These are phyloP conservation scores for Talaromyces funiculosus DNA, from an alignment of 2,329 filamentous ascomycete species.

Conservation along the genomic window DNA sequence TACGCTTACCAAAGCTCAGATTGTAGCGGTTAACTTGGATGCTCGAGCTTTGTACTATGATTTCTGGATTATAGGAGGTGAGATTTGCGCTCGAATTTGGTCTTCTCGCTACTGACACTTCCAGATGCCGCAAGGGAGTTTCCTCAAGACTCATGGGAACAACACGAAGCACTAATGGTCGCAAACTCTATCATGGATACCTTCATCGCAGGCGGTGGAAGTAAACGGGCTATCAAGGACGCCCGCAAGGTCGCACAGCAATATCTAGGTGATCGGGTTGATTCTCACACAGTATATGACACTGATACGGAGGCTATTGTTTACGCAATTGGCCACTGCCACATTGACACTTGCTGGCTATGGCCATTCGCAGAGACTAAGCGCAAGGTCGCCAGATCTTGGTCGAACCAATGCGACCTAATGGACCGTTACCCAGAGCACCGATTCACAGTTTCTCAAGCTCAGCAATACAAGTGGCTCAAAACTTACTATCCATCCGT, in stretches of 20 bases:
- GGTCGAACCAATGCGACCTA: constrained; percentile 93
- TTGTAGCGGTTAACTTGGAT: constrained; percentile 81
- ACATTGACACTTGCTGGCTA: constrained; percentile 97
- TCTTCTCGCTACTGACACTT: background rate
- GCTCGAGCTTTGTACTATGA: constrained; percentile 81
- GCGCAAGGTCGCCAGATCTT: constrained; percentile 89
- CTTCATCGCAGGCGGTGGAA: constrained; percentile 72
- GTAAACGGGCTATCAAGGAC: constrained; percentile 67
- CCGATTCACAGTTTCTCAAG: constrained; percentile 85
- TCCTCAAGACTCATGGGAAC: constrained; percentile 78
- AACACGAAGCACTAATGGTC: constrained; percentile 76
- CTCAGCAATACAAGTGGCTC: constrained; percentile 97
- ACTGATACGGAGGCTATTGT: constrained; percentile 69
- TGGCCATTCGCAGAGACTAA: constrained; percentile 99
- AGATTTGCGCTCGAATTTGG: constrained; percentile 12
- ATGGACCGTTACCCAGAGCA: constrained; percentile 94
- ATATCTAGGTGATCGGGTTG: constrained; percentile 74
- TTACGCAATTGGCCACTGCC: constrained; percentile 88
- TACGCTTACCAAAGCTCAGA: constrained; percentile 68
- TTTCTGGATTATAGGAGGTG: constrained; percentile 79
- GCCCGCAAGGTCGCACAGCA: constrained; percentile 76
- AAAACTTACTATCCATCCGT: constrained; percentile 82
- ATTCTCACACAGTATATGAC: constrained; percentile 79
- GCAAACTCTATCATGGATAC: constrained; percentile 84
- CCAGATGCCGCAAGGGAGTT: constrained; percentile 85